Percentiles rank a stretch among this genome's conserved stretches.
phyloP scores from a whole-genome alignment of 176 grass and related monocot species.

The Lolium perenne region DNA sequence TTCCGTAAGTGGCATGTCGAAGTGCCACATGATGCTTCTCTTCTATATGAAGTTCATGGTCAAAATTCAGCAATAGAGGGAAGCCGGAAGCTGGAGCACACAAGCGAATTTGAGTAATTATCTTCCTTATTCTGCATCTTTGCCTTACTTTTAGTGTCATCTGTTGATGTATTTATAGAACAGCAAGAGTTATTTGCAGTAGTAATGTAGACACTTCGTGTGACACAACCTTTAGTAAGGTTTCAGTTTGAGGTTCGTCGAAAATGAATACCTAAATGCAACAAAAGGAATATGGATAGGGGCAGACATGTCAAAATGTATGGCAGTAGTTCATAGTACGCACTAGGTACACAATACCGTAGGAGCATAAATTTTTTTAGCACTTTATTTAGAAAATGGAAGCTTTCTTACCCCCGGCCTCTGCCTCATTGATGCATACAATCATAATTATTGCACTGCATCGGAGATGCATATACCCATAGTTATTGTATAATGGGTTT shows the following conservation, averaged over 20 bases:
- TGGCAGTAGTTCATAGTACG: not conserved
- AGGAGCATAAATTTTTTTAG: not conserved
- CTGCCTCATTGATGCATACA: too few species aligned
- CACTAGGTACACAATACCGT: not conserved
- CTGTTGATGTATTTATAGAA: not conserved
- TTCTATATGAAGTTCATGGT: slow-evolving; percentile 75
- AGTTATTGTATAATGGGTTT: not conserved
- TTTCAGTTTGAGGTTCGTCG: not conserved
- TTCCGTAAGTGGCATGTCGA: slow-evolving; percentile 61
- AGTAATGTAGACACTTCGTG: slow-evolving; percentile 11
- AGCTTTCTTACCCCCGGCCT: too few species aligned
- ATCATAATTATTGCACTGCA: too few species aligned
- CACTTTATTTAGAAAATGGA: too few species aligned
- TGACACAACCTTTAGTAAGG: not conserved
- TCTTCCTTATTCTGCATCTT: not conserved
- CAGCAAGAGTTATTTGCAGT: not conserved
- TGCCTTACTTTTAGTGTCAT: not conserved
- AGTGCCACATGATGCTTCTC: slow-evolving; percentile 61
- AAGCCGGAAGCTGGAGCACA: slow-evolving; percentile 85
- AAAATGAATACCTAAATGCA: slow-evolving; percentile 30
- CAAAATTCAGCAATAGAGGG: slow-evolving; percentile 79
- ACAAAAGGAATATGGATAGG: not conserved
- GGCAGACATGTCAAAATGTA: not conserved
- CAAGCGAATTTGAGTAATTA: slow-evolving; percentile 70
- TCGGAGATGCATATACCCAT: too few species aligned